Evolutionary conservation across 1,284 basidiomycete genomes (phyloP).

Genomic region (Puccinia coronata): DNA sequence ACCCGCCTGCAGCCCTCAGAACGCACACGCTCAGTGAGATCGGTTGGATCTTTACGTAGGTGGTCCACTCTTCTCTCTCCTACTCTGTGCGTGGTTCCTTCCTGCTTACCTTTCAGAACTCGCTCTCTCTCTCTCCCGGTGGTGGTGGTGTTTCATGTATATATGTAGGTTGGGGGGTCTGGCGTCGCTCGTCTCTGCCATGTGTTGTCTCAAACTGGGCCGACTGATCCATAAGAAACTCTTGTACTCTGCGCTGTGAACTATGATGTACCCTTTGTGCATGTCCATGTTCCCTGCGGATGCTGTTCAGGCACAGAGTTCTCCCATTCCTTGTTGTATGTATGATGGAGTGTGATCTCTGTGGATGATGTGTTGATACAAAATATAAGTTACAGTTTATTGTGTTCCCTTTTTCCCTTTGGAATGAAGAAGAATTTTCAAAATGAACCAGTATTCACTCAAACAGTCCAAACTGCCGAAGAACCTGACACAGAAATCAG

Average conservation of each 20-base stretch:
- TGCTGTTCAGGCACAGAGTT: too few species aligned
- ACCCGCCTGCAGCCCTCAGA: background rate
- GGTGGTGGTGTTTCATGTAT: background rate
- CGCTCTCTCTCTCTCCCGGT: background rate
- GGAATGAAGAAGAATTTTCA: too few species aligned
- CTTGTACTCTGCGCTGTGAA: background rate
- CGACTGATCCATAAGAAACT: background rate
- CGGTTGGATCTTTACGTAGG: conserved; percentile 14
- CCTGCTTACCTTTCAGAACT: too few species aligned
- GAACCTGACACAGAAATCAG: background rate
- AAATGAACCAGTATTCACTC: background rate
- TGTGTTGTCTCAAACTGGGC: conserved; percentile 5
- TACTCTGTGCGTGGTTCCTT: too few species aligned
- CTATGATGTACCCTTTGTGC: too few species aligned
- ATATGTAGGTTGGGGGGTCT: conserved; percentile 5
- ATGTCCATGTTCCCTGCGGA: too few species aligned
- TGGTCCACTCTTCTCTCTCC: too few species aligned
- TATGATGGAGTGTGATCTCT: too few species aligned
- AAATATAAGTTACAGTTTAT: too few species aligned
- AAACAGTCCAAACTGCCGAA: background rate
- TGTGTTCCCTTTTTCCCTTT: too few species aligned
- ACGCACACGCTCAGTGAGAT: background rate
- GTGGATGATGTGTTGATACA: too few species aligned
- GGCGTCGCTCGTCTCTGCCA: conserved; percentile 1
- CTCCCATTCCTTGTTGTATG: too few species aligned